Evolutionary conservation across 1,139 yeast genomes (phyloP).

Genomic region (Taiozyma sp.): DNA sequence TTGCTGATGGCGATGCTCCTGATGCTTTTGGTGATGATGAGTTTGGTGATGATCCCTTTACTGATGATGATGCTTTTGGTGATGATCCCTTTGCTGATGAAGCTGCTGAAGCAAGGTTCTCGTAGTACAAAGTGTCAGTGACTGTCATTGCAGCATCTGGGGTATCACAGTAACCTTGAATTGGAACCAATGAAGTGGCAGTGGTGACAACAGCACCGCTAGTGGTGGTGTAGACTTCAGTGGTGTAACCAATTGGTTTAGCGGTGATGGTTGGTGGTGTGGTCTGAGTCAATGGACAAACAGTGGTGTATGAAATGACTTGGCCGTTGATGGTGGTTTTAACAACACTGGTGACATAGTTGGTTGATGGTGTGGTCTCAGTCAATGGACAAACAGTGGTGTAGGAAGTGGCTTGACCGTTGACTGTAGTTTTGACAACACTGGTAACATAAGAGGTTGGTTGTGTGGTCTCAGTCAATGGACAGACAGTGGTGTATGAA

Average conservation of each 20-base stretch:
- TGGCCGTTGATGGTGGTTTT: conserved; percentile 12
- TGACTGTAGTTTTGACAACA: conserved; percentile 16
- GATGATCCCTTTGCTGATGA: background rate
- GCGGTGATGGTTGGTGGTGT: conserved; percentile 6
- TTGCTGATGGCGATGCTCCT: conserved; percentile 1
- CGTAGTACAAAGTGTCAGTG: conserved; percentile 3
- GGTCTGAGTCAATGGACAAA: conserved; percentile 15
- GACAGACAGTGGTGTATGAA: conserved; percentile 21
- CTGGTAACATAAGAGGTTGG: conserved; percentile 3
- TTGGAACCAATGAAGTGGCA: conserved; percentile 2
- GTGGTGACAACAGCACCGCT: conserved; percentile 4
- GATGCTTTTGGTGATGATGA: no score
- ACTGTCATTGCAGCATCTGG: conserved; percentile 1
- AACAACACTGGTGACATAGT: conserved; percentile 7
- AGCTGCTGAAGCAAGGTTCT: conserved; percentile 1
- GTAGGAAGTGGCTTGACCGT: conserved; percentile 10
- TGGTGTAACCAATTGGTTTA: conserved; percentile 1
- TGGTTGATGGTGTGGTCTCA: conserved; percentile 2
- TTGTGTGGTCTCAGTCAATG: conserved; percentile 6
- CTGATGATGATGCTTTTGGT: background rate
- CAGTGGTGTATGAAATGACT: conserved; percentile 17
- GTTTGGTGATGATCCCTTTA: conserved; percentile 1
- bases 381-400: conserved; percentile 21
- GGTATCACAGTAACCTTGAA: conserved; percentile 6
- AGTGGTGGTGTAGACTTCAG: conserved; percentile 1